Percentiles rank a stretch among this genome's conserved stretches.
Evolutionary conservation across 2,329 filamentous ascomycete genomes (phyloP).

Genomic region (Trichophyton equinum): DNA sequence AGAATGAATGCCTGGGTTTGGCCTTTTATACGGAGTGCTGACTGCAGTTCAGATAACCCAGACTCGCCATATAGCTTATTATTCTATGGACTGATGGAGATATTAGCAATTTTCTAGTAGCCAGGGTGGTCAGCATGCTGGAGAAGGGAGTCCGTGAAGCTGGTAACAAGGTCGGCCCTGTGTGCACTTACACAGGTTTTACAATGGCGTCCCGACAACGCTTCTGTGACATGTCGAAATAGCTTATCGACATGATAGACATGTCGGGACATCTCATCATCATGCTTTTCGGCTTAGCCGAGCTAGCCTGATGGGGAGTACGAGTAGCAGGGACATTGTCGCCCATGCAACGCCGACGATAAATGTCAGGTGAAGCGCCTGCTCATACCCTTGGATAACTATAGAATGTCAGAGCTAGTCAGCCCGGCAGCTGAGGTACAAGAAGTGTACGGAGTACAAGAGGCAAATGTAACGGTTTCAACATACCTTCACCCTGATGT

Average conservation of each 20-base stretch:
- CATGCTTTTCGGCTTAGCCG: slow-evolving; percentile 5
- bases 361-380: slow-evolving; percentile 27
- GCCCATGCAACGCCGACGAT: slow-evolving; percentile 27
- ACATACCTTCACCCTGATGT: slow-evolving; percentile 37
- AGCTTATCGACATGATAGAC: neutral
- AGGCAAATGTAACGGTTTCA: neutral
- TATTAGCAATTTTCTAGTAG: neutral
- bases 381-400: slow-evolving; percentile 29
- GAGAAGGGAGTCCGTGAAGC: neutral
- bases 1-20: too few species aligned
- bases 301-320: slow-evolving; percentile 24
- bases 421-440: slow-evolving; percentile 8
- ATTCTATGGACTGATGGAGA: neutral
- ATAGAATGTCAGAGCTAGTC: slow-evolving; percentile 3
- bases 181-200: neutral
- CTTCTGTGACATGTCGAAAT: neutral
- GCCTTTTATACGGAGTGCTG: too few species aligned
- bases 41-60: neutral
- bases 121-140: neutral
- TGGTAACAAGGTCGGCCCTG: neutral
- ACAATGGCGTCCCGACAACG: neutral
- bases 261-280: neutral
- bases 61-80: neutral
- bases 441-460: neutral
- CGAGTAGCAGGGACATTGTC: slow-evolving; percentile 23